phyloP scores from a whole-genome alignment of 2,329 filamentous ascomycete genomes.

The Claviceps citrina region DNA sequence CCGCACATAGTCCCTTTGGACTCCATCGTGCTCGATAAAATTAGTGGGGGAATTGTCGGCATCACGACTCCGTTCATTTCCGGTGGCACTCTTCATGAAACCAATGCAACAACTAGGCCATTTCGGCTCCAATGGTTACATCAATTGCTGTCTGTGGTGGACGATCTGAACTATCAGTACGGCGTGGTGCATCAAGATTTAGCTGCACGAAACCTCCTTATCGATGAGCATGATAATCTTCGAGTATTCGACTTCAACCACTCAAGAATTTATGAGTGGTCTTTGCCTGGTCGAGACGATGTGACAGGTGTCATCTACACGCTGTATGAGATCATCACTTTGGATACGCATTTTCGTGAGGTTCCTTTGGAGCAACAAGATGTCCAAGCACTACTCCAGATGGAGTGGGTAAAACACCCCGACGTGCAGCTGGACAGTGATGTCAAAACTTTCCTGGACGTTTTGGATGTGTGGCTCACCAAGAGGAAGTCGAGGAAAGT shows the following conservation, averaged over 20 bases:
- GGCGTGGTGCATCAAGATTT: conserved; percentile 26
- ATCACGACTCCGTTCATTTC: conserved; percentile 13
- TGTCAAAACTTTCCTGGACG: conserved; percentile 14
- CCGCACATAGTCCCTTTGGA: conserved; percentile 23
- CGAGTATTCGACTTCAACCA: conserved; percentile 23
- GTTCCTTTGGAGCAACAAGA: conserved; percentile 15
- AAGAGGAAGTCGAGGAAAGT: neutral
- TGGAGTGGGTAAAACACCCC: conserved; percentile 18
- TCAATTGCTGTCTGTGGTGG: conserved; percentile 22
- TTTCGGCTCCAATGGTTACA: conserved; percentile 22
- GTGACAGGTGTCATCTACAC: conserved; percentile 20
- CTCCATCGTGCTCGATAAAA: conserved; percentile 18
- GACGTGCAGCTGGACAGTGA: conserved; percentile 18
- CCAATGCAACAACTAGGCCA: conserved; percentile 10
- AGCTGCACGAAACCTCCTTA: conserved; percentile 21
- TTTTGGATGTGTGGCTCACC: conserved; percentile 14
- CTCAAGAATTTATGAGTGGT: conserved; percentile 9
- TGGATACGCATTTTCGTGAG: conserved; percentile 11
- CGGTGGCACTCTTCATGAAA: conserved; percentile 19
- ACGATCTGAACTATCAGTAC: conserved; percentile 22
- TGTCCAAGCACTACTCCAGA: conserved; percentile 7
- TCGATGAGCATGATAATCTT: conserved; percentile 20
- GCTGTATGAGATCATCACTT: conserved; percentile 21
- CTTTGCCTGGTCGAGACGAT: conserved; percentile 11
- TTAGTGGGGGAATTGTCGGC: conserved; percentile 16